Evolutionary conservation across 2,329 filamentous ascomycete species (phyloP), one percentile per base, ranked within the genome.

Genomic region (Aspergillus uvarum): DNA sequence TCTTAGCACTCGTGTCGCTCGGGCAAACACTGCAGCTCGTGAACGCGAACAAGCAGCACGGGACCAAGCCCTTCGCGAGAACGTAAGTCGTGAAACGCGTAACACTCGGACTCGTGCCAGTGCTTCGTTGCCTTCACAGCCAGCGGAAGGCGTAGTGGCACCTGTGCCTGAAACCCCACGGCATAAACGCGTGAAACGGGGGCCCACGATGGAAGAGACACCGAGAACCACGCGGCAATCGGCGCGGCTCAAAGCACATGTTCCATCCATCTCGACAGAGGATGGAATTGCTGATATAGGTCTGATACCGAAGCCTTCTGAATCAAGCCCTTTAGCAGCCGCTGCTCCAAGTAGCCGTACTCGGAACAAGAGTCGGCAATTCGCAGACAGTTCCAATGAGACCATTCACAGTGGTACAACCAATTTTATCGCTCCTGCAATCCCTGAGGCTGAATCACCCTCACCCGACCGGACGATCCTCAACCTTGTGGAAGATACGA

Each of bases 201-300:
- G 63, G 8, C 54, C 68, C 55, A 56, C 68, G 32, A 68, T 67
- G 19, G 68, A 72, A 48, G 74, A 76, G 60, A 71, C 70, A 4
- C 72, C 70, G 14, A 64, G 70, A 47, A 70, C 73, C 26, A 74
- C 73, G 21, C 70, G 75, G 48, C 70, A 72, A 60, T 77, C 75
- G 14, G 68, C 73, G 32, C 70, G 74, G 59, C 61, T 74, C 14
- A 73, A 69, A 59, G 64, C 67, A 5, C 65, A 66, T 42, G 60
- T 57, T 22, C 62, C 67, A 31, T 55, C 62, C n/a, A 55, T 61
- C 38, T 59, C 62, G 12, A 56, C 60, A n/a, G 66, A 70, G 21
- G 63, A 68, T 38, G 63, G 50, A 14, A 55, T 60, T 3, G 49
- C 65, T 3, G 63, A 65, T n/a, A 49, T 50, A 38, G 38, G 32